A percentile compares a stretch with the other conserved stretches of the same genome.
These are phyloP conservation scores for Gyromitra esculenta DNA, from an alignment of 2,329 filamentous ascomycete species.

Conservation along the genomic window DNA sequence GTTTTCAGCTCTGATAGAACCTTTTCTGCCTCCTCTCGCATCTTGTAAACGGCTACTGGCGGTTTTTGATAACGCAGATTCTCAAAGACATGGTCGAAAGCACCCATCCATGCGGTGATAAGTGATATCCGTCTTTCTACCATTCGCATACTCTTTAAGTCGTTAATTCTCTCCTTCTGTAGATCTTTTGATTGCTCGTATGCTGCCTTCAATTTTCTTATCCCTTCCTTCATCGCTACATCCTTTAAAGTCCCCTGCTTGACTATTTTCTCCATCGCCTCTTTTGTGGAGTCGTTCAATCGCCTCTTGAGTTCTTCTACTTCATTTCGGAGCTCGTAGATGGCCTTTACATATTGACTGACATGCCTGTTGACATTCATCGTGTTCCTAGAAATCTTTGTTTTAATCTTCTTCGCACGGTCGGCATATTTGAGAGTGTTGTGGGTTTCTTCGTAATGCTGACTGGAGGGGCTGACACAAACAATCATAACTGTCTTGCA, in stretches of 20 bases:
- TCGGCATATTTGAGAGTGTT: slow-evolving; percentile 98
- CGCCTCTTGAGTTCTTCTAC: slow-evolving; percentile 96
- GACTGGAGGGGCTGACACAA: slow-evolving; percentile 94
- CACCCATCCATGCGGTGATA: slow-evolving; percentile 90
- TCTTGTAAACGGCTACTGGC: slow-evolving; percentile 72
- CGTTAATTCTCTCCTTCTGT: slow-evolving; percentile 78
- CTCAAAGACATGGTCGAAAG: slow-evolving; percentile 85
- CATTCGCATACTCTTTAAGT: slow-evolving; percentile 82
- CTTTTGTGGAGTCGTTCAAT: slow-evolving; percentile 85
- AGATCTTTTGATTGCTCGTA: slow-evolving; percentile 83
- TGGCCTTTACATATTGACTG: slow-evolving; percentile 99
- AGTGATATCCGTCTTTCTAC: slow-evolving; percentile 86
- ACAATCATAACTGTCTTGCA: slow-evolving; percentile 99
- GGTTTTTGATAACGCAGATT: slow-evolving; percentile 73
- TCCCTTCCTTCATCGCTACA: slow-evolving; percentile 76
- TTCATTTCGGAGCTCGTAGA: slow-evolving; percentile 95
- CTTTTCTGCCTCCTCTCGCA: slow-evolving; percentile 88
- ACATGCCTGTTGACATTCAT: slow-evolving; percentile 99
- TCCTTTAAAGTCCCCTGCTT: slow-evolving; percentile 91
- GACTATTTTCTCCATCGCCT: slow-evolving; percentile 86
- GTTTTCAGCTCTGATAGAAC: slow-evolving; percentile 88
- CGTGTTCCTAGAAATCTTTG: slow-evolving; percentile 98
- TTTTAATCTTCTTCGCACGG: slow-evolving; percentile 98
- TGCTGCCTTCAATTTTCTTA: slow-evolving; percentile 79
- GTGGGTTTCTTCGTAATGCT: slow-evolving; percentile 97